Evolutionary conservation across 331 rosid genomes (phyloP).

Genomic region (Dryas integrifolia): DNA sequence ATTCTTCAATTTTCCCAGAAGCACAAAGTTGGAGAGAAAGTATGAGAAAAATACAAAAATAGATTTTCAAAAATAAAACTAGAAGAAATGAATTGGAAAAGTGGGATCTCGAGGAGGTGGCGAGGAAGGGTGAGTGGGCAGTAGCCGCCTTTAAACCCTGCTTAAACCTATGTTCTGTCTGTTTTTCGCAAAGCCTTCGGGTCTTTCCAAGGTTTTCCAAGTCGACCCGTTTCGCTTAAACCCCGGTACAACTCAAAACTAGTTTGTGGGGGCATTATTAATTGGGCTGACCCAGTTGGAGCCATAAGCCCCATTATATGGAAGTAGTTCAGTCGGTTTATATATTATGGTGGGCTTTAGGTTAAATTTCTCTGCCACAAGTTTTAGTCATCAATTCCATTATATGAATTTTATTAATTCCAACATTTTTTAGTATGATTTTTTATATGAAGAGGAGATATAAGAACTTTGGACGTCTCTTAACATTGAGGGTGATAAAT

Average conservation of each 20-base stretch:
- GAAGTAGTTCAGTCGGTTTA: too few species aligned
- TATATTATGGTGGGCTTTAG: too few species aligned
- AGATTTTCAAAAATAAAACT: background rate
- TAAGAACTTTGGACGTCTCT: too few species aligned
- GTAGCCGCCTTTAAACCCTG: constrained; percentile 79
- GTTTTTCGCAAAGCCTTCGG: background rate
- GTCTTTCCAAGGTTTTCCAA: background rate
- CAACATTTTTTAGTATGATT: too few species aligned
- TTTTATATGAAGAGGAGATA: too few species aligned
- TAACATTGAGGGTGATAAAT: too few species aligned
- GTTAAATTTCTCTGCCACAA: too few species aligned
- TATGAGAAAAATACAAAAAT: background rate
- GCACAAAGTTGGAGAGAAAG: background rate
- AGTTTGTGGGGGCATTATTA: too few species aligned
- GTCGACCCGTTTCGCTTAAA: background rate
- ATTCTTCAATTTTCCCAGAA: background rate
- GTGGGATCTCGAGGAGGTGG: background rate
- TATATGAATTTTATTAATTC: too few species aligned
- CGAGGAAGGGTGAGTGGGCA: background rate
- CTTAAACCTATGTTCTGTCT: constrained; percentile 49
- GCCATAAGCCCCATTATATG: too few species aligned
- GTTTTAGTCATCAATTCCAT: too few species aligned
- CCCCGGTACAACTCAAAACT: background rate
- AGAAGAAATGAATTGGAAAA: background rate
- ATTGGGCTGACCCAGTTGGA: background rate